These are phyloP conservation scores for Penicillium sumatraense DNA, from an alignment of 2,329 filamentous ascomycete genomes.

Conservation along the genomic window DNA sequence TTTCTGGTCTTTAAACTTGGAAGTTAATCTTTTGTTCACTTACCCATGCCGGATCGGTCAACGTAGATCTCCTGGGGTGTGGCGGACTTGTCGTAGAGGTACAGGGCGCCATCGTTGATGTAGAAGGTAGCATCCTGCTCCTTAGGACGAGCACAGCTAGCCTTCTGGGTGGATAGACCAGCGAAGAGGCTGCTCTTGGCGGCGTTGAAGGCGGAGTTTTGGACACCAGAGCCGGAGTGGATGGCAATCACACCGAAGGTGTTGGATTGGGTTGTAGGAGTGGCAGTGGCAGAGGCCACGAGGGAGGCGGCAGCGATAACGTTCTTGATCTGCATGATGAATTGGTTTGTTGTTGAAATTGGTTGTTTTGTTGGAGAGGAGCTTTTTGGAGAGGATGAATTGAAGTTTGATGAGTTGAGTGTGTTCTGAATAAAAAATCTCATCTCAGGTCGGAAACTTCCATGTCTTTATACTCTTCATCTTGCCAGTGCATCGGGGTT, in stretches of 20 bases:
- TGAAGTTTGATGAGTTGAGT: background rate
- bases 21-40: slow-evolving; percentile 18
- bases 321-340: slow-evolving; percentile 36
- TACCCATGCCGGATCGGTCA: slow-evolving; percentile 65
- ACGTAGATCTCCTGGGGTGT: slow-evolving; percentile 57
- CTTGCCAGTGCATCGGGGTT: background rate
- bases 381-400: background rate
- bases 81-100: slow-evolving; percentile 52
- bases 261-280: slow-evolving; percentile 31
- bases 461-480: background rate
- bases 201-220: slow-evolving; percentile 54
- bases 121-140: slow-evolving; percentile 56
- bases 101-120: slow-evolving; percentile 53
- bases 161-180: slow-evolving; percentile 51
- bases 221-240: slow-evolving; percentile 55
- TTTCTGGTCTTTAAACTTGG: background rate
- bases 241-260: slow-evolving; percentile 58
- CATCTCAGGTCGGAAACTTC: background rate
- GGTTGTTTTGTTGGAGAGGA: background rate
- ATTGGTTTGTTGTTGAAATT: background rate
- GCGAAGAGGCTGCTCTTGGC: slow-evolving; percentile 50
- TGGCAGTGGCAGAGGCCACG: slow-evolving; percentile 33
- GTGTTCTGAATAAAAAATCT: background rate
- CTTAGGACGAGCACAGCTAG: slow-evolving; percentile 50
- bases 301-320: slow-evolving; percentile 34